These are phyloP conservation scores for Sabuloglossum arenarium DNA, from an alignment of 495 filamentous ascomycete species.

Conservation along the genomic window DNA sequence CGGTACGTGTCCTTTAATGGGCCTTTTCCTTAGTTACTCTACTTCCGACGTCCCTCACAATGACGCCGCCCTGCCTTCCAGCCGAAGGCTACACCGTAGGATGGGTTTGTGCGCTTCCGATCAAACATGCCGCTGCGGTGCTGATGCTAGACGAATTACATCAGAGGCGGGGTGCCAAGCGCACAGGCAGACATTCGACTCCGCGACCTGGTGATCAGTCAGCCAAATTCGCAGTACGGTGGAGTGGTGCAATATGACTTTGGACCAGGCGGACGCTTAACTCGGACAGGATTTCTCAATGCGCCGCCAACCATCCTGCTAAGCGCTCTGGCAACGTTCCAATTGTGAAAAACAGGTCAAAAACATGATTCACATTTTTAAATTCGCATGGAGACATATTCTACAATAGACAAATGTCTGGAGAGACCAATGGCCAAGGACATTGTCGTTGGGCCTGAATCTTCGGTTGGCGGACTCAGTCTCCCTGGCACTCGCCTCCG, in stretches of 20 bases:
- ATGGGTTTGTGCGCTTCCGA: conserved; percentile 1
- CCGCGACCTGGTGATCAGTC: conserved; percentile 9
- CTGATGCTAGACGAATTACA: neutral
- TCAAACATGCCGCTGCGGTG: neutral
- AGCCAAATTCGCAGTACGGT: neutral
- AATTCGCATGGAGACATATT: no score
- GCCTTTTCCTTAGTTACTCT: no score
- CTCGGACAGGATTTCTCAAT: neutral
- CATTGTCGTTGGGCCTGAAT: no score
- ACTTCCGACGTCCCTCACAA: no score
- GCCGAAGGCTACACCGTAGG: conserved; percentile 25
- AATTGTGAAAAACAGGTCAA: no score
- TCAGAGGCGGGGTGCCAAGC: conserved; percentile 18
- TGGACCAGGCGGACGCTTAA: neutral
- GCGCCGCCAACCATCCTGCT: neutral
- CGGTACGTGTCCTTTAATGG: no score
- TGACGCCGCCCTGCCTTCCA: neutral
- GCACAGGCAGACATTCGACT: conserved; percentile 11
- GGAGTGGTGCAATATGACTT: neutral
- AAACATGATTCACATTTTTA: no score
- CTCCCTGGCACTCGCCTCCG: no score
- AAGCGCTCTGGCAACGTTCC: neutral
- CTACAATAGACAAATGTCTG: no score
- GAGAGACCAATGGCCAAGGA: no score
- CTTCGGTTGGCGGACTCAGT: no score